These are phyloP conservation scores for Schoenoplectus triqueter DNA, from an alignment of 202 grass and related monocot genomes.

Conservation along the genomic window DNA sequence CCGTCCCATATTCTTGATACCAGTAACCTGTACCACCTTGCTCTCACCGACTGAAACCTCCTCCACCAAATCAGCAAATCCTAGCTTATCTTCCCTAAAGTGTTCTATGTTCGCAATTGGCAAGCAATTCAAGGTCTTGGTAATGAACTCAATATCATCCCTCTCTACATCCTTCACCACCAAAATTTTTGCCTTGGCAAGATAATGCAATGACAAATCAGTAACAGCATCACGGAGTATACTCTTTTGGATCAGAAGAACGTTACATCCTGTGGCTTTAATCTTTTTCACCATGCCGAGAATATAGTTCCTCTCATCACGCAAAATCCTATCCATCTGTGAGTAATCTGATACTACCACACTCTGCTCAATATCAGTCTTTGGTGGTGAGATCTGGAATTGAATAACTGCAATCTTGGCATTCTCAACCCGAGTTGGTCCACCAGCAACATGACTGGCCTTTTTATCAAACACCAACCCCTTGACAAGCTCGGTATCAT, in stretches of 20 bases:
- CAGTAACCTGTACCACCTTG: slow-evolving; percentile 79
- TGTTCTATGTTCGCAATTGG: slow-evolving; percentile 91
- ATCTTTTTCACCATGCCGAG: slow-evolving; percentile 97
- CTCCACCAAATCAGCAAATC: slow-evolving; percentile 74
- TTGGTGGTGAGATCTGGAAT: slow-evolving; percentile 91
- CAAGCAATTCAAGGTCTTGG: slow-evolving; percentile 85
- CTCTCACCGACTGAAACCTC: slow-evolving; percentile 74
- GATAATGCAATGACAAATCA: slow-evolving; percentile 87
- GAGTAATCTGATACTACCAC: slow-evolving; percentile 86
- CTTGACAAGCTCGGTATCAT: slow-evolving; percentile 74
- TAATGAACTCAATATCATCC: slow-evolving; percentile 92
- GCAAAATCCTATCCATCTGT: slow-evolving; percentile 94
- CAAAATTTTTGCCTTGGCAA: slow-evolving; percentile 85
- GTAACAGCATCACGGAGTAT: slow-evolving; percentile 90
- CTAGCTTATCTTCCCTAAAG: slow-evolving; percentile 87
- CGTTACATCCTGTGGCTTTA: slow-evolving; percentile 81
- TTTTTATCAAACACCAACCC: slow-evolving; percentile 95
- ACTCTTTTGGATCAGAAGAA: slow-evolving; percentile 91
- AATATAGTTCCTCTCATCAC: slow-evolving; percentile 90
- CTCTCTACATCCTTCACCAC: slow-evolving; percentile 95
- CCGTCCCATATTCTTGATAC: slow-evolving; percentile 83
- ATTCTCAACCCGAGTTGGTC: slow-evolving; percentile 67
- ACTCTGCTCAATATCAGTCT: slow-evolving; percentile 96
- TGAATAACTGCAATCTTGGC: slow-evolving; percentile 96
- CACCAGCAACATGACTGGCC: slow-evolving; percentile 79